A percentile compares a stretch with the other conserved stretches of the same genome.
Evolutionary conservation across 1,284 basidiomycete species (phyloP).

Genomic region (Pseudozyma tsukubaensis): DNA sequence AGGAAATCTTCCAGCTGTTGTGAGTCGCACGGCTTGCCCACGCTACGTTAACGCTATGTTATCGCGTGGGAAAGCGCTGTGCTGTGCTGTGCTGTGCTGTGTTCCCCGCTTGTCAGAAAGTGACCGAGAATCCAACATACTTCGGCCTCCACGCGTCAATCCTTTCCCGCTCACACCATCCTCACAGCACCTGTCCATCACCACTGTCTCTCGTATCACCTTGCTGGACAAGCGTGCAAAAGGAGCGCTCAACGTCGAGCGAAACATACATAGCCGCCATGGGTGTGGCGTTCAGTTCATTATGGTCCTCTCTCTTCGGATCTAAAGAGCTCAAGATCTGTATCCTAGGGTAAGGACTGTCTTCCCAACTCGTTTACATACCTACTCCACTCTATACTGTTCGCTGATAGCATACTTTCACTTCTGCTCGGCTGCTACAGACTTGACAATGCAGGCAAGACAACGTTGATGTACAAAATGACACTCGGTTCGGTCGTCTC

Average conservation of each 20-base stretch:
- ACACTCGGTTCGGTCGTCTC: conserved; percentile 72
- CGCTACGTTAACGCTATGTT: not conserved
- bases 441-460: conserved; percentile 72
- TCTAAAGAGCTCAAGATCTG: conserved; percentile 71
- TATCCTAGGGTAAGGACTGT: conserved; percentile 59
- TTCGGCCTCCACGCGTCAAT: conserved; percentile 2
- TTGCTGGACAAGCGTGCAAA: not conserved
- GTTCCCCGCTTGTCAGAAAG: not conserved
- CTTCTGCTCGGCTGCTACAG: conserved; percentile 5
- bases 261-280: conserved; percentile 26
- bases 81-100: conserved; percentile 1
- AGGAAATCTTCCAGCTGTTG: conserved; percentile 14
- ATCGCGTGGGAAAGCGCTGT: not conserved
- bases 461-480: conserved; percentile 72
- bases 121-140: not conserved
- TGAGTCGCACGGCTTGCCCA: conserved; percentile 10
- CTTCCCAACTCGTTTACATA: no score
- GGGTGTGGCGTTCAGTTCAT: conserved; percentile 66
- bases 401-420: not conserved
- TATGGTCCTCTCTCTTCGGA: conserved; percentile 71
- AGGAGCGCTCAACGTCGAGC: not conserved
- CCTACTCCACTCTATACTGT: not conserved
- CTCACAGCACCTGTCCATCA: not conserved
- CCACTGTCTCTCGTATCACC: not conserved
- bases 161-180: not conserved